Evolutionary conservation across 2,329 filamentous ascomycete genomes (phyloP), one percentile per base, ranked within the genome.

Genomic region (Trichoderma guizhouense): DNA sequence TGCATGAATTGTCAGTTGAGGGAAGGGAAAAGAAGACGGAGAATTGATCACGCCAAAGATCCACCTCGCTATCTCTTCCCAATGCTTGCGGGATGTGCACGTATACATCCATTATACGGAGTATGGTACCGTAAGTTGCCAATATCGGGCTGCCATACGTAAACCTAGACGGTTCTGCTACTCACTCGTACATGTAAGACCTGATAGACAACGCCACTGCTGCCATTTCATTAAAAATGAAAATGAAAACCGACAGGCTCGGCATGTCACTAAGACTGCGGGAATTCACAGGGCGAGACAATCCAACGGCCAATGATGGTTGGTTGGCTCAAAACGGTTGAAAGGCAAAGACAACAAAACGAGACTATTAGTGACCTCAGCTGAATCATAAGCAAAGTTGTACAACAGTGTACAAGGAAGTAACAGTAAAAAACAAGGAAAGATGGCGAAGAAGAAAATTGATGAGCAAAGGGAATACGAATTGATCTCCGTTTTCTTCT

Each of bases 281-380:
- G 71, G 47, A 72, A 57, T 72, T 34, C 66, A 34, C 58, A 69
- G 58, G 57, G 71, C 24, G 53, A 68, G 65, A 68, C 53, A 68
- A 21, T 53, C 39, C 66, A 36, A 34, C 66, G 55, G 57, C 18
- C 7, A 2, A 5, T 34, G 21, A 57, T 61, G 36, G 65, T 60
- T 61, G 55, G 66, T 36, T 51, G 39, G 55, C 30, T 14, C 55
- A 69, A 21, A 61, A 32, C 24, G 28, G 9, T 53, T 47, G 39
- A 53, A 60, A 61, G 66, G 21, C 51, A 58, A 60, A 68, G 65
- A 34, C 65, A 68, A 51, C 66, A 24, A 43, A 43, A 15, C 34
- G 39, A 30, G 24, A 51, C 24, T 47, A 24, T 36, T 32, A 11
- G 36, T 60, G 14, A 26, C 53, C 53, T 32, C 36, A 34, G 53